phyloP scores from a whole-genome alignment of 2,329 filamentous ascomycete species.

The Pseudofabraea citricarpa region DNA sequence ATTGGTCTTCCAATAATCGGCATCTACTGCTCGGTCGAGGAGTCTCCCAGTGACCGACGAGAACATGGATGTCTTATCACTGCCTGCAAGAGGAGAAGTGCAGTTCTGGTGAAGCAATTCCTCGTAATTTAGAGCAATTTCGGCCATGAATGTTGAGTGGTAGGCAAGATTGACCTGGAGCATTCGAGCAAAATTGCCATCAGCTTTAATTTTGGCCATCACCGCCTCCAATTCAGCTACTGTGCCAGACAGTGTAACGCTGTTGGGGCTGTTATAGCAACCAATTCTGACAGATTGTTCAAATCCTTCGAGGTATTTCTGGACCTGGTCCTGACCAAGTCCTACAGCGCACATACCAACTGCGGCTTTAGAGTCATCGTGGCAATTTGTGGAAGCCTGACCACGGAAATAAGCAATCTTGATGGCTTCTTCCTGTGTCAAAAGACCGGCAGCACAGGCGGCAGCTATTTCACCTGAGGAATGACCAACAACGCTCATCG shows the following conservation, averaged over 20 bases:
- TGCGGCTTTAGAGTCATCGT: slow-evolving; percentile 21
- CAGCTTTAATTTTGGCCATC: slow-evolving; percentile 18
- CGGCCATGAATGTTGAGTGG: slow-evolving; percentile 34
- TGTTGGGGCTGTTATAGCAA: slow-evolving; percentile 30
- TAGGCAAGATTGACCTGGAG: slow-evolving; percentile 36
- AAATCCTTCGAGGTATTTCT: slow-evolving; percentile 15
- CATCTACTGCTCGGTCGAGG: neutral
- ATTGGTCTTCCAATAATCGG: slow-evolving; percentile 2
- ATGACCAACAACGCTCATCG: slow-evolving; percentile 19
- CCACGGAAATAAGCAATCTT: slow-evolving; percentile 10
- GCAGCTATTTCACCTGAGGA: slow-evolving; percentile 29
- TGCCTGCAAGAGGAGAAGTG: neutral
- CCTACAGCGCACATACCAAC: slow-evolving; percentile 42
- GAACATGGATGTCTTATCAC: neutral
- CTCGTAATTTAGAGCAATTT: slow-evolving; percentile 7
- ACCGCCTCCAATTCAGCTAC: slow-evolving; percentile 7
- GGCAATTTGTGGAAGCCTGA: neutral
- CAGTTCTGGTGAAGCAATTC: neutral
- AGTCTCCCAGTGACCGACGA: neutral
- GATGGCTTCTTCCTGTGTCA: slow-evolving; percentile 9
- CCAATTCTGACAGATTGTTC: slow-evolving; percentile 20
- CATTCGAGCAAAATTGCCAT: slow-evolving; percentile 24
- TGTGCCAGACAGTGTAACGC: slow-evolving; percentile 33
- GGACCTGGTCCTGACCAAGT: slow-evolving; percentile 18
- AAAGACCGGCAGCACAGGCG: slow-evolving; percentile 23